Evolutionary conservation across 2,329 filamentous ascomycete species (phyloP).

Genomic region (Ambrosiella xylebori): DNA sequence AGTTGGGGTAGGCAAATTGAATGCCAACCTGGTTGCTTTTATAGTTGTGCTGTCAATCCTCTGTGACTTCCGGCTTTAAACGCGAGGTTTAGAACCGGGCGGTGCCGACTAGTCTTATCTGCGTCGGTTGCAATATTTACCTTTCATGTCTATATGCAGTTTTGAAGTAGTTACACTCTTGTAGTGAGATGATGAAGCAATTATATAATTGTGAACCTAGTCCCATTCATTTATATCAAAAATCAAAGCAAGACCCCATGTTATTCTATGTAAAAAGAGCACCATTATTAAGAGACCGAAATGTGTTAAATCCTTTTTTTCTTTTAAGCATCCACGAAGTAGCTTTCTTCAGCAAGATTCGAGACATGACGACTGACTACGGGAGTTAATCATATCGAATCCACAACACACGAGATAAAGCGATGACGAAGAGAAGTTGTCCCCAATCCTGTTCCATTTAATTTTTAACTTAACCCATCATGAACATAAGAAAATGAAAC

Average conservation of each 20-base stretch:
- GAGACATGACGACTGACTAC: neutral
- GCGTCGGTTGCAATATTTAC: too few species aligned
- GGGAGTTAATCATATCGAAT: neutral
- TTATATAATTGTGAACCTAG: neutral
- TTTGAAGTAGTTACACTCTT: too few species aligned
- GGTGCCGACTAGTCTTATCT: too few species aligned
- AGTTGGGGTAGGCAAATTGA: neutral
- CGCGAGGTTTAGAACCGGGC: too few species aligned
- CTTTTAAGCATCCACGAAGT: slow-evolving; percentile 3
- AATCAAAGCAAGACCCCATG: slow-evolving; percentile 9
- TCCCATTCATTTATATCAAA: neutral
- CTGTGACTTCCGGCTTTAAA: too few species aligned
- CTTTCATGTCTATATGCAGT: too few species aligned
- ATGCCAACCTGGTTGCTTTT: neutral
- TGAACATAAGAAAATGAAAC: slow-evolving; percentile 6
- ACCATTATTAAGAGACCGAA: slow-evolving; percentile 1
- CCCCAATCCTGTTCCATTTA: slow-evolving; percentile 7
- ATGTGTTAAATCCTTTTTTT: slow-evolving; percentile 2
- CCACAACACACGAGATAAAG: neutral
- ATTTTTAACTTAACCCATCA: slow-evolving; percentile 5
- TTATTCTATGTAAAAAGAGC: slow-evolving; percentile 8
- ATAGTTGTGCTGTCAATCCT: too few species aligned
- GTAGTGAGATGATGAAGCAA: too few species aligned
- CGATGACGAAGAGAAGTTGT: slow-evolving; percentile 5
- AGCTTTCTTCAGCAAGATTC: neutral